Evolutionary conservation across 2,329 filamentous ascomycete species (phyloP), one percentile per base, ranked within the genome.

Genomic region (Aaosphaeria pasadenensis): DNA sequence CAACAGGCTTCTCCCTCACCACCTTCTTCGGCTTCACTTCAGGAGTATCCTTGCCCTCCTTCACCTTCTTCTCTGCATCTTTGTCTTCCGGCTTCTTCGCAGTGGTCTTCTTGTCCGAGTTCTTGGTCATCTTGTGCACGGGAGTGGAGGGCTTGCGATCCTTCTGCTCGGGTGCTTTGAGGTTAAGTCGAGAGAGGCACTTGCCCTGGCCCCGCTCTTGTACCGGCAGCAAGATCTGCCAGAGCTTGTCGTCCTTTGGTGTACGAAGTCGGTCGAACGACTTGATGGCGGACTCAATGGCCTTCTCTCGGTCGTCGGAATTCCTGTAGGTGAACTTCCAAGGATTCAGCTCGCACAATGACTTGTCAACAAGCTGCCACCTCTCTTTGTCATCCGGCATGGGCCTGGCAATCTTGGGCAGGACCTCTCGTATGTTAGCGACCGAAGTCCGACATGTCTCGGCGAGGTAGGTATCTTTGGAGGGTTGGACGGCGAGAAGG

Each of bases 221-320:
- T 57, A 77, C 77, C 6, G 81, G 81, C 47, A 86, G 72, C 49
- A 86, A 71, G 54, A 74, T 74, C 67, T 86, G 82, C 83, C 83
- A 86, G 17, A 82, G 69, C 59, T 79, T 79, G 59, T 86, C 83
- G 35, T 79, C 75, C 53, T 80, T 80, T 5, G 78, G 77, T 13
- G 86, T 70, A 30, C 83, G 75, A 67, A 81, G 74, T 45, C 83
- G 77, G 65, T 86, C 83, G 63, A 82, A 86, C 39, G 83, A 81
- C 45, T 77, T 78, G 58, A 85, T 78, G 46, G 83, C 82, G 66
- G 80, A 80, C 53, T 84, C 78, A 57, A 86, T 81, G 30, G 82
- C 83, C 45, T 77, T 71, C 52, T 84, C 73, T 13, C 83, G 75
- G 48, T 85, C 79, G 42, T 80, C 75, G 42, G 76, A 60, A 35